Percentiles rank a stretch among this genome's conserved stretches.
These are phyloP conservation scores for Magnolia kwangsiensis DNA, from an alignment of 164 flowering plant species.

Conservation along the genomic window DNA sequence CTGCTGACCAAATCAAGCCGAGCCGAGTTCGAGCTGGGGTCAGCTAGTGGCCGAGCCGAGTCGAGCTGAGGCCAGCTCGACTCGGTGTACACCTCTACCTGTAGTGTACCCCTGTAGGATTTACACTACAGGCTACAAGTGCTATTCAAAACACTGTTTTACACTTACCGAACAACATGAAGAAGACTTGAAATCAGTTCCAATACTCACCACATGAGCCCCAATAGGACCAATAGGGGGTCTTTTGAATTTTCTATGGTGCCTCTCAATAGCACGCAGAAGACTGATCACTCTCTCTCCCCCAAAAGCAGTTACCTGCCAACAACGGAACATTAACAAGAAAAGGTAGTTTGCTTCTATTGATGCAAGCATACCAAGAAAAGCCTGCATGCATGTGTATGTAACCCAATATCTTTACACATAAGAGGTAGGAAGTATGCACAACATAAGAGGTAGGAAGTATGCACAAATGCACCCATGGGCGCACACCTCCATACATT, in stretches of 20 bases:
- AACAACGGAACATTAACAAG: conserved; percentile 5
- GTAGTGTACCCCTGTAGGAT: too few relatives aligned
- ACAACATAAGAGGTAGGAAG: not conserved
- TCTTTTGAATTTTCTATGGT: conserved; percentile 44
- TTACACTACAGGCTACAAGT: too few relatives aligned
- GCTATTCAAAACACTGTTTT: too few relatives aligned
- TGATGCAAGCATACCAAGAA: not conserved
- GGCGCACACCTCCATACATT: not conserved
- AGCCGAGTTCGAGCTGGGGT: too few relatives aligned
- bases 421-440: not conserved
- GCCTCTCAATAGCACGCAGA: conserved; percentile 63
- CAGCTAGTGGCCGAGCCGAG: too few relatives aligned
- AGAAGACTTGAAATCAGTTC: not conserved
- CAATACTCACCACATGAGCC: conserved; percentile 64
- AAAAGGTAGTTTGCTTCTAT: not conserved
- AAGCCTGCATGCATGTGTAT: not conserved
- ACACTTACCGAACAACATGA: too few relatives aligned
- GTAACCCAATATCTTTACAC: too few relatives aligned
- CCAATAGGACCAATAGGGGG: conserved; percentile 99
- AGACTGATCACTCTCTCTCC: conserved; percentile 72
- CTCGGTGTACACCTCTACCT: too few relatives aligned
- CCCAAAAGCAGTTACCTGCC: conserved; percentile 93
- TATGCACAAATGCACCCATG: not conserved
- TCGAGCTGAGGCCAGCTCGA: too few relatives aligned
- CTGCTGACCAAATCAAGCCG: too few relatives aligned